Percentiles rank a stretch among this genome's conserved stretches.
These are phyloP conservation scores for Tuber borchii DNA, from an alignment of 495 filamentous ascomycete species.

Conservation along the genomic window DNA sequence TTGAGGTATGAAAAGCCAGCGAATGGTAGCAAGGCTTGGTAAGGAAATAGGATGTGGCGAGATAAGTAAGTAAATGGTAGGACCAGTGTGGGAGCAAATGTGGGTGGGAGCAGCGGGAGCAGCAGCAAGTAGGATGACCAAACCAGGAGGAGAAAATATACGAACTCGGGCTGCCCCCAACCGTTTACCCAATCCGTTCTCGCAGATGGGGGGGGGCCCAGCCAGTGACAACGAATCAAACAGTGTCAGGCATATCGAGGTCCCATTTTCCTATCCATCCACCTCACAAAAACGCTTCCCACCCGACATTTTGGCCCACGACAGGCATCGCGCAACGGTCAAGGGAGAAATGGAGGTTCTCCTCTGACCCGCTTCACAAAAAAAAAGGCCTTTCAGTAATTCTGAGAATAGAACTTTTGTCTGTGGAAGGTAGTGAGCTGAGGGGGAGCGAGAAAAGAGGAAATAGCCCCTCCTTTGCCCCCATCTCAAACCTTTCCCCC, in stretches of 20 bases:
- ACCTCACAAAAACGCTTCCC: background rate
- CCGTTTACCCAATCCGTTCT: constrained; percentile 1
- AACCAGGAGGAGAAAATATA: background rate
- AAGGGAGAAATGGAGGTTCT: background rate
- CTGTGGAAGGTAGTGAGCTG: background rate
- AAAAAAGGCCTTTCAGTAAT: background rate
- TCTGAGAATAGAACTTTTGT: background rate
- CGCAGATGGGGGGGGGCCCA: background rate
- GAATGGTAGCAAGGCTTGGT: too few relatives aligned
- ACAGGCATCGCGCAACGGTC: background rate
- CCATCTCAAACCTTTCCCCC: background rate
- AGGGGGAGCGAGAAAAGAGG: background rate
- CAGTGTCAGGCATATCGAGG: background rate
- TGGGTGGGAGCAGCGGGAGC: background rate
- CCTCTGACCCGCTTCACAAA: background rate
- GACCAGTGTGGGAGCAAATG: too few relatives aligned
- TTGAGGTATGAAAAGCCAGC: too few relatives aligned
- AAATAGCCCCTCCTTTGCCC: background rate
- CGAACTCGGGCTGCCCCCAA: background rate
- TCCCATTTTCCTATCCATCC: background rate
- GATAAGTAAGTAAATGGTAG: background rate
- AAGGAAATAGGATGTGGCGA: too few relatives aligned
- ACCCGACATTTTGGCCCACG: background rate
- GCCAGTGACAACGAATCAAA: constrained; percentile 4
- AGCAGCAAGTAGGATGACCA: background rate